Evolutionary conservation across 257 asterid genomes (phyloP), one percentile per base, ranked within the genome.

Genomic region (Linaria vulgaris): DNA sequence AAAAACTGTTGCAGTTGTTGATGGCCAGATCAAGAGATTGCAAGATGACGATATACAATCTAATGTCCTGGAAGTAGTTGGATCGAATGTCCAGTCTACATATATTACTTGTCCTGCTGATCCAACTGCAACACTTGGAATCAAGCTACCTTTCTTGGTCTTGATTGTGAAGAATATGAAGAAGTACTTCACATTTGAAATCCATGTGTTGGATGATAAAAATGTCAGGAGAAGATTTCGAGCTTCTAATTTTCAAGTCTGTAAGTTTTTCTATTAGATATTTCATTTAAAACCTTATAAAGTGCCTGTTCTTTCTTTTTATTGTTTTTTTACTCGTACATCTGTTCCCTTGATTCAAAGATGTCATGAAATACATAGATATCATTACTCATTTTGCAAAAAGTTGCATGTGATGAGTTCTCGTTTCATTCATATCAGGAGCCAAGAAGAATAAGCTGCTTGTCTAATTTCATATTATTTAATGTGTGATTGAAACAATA

Each of bases 191-290:
- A 85, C 96, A 0, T 88, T 92, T 66, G 98, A 92, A 83, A 87
- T 92, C 67, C 98, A 92, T 76, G 94, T 92, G 83, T 87, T 92
- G 86, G 98, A 92, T 79, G 98, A 92, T 75, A 92, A 92, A 77
- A 92, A 89, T 64, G 98, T 92, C 74, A 88, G 98, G 63, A 72
- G 98, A 70, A 74, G 98, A 60, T 92, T 92, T 61, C 96, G 98
- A 60, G 95, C 98, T 79, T 92, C 98, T 77, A 92, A 89, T 78
- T 89, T 75, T 87, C 97, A 92, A 87, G 97, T 92, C 87, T 82
- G 98, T 89, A 87, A 89, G 96, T 87, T 79, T 66, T 54, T 62
- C 90, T 69, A 24, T 47, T 57, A 31, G 78, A 38, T 64, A 46
- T 72, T 61, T 69, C 73, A 39, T 53, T 1, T 53, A 41, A 59